These are phyloP conservation scores for Chlorophyllum brunneum DNA, from an alignment of 768 basidiomycete genomes.

Conservation along the genomic window DNA sequence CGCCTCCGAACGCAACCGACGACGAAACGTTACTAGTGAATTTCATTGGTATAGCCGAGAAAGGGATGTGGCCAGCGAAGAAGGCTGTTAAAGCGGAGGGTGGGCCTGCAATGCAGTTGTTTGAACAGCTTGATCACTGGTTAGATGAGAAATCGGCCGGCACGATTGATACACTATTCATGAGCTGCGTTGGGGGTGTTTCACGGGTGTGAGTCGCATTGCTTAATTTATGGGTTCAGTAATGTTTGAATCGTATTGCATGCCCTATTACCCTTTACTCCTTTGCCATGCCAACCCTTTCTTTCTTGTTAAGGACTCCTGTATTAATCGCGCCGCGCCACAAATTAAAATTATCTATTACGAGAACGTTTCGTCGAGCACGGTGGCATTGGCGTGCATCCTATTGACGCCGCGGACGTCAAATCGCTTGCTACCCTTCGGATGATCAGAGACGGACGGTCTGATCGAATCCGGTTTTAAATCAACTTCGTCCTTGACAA, in stretches of 20 bases:
- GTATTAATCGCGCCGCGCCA: not conserved
- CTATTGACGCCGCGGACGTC: not conserved
- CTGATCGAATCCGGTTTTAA: no score
- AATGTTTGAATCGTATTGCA: not conserved
- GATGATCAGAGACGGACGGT: not conserved
- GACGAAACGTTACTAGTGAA: slow-evolving; percentile 49
- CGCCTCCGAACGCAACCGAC: slow-evolving; percentile 28
- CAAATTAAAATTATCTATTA: not conserved
- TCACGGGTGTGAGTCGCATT: slow-evolving; percentile 28
- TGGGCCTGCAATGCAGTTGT: slow-evolving; percentile 65
- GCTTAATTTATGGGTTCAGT: slow-evolving; percentile 6
- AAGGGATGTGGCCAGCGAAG: slow-evolving; percentile 82
- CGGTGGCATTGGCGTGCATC: not conserved
- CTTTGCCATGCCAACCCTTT: not conserved
- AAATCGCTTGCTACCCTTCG: not conserved
- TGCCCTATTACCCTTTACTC: not conserved
- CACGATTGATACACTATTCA: slow-evolving; percentile 60
- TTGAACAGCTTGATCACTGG: slow-evolving; percentile 75
- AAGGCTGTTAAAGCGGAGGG: slow-evolving; percentile 42
- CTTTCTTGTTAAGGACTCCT: not conserved
- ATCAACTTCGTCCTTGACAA: no score
- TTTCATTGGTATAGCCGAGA: slow-evolving; percentile 81
- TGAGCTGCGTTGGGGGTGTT: slow-evolving; percentile 71
- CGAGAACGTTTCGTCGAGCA: not conserved
- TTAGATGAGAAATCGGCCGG: slow-evolving; percentile 59